Evolutionary conservation across 2,329 filamentous ascomycete genomes (phyloP).

Genomic region (Calonectria pauciramosa): DNA sequence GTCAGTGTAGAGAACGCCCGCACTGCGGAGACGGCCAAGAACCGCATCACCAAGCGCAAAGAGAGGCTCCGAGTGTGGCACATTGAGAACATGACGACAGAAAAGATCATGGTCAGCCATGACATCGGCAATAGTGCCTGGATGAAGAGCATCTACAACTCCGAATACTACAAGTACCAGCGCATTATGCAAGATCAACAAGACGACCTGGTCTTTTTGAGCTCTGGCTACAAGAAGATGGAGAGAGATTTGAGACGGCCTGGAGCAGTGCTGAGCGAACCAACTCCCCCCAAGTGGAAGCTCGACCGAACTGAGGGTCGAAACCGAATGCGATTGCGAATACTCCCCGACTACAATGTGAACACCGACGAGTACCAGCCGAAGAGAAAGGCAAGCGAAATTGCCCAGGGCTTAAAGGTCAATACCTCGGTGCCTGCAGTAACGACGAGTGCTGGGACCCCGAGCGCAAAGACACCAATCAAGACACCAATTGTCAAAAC

Average conservation of each 20-base stretch:
- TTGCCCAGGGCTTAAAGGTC: conserved; percentile 53
- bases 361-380: conserved; percentile 84
- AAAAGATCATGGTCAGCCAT: conserved; percentile 83
- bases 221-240: conserved; percentile 82
- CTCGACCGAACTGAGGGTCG: conserved; percentile 95
- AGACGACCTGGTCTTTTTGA: conserved; percentile 85
- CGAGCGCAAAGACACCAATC: conserved; percentile 28
- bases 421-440: conserved; percentile 46
- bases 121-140: conserved; percentile 90
- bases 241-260: conserved; percentile 83
- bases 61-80: conserved; percentile 89
- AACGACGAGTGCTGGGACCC: conserved; percentile 22
- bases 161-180: conserved; percentile 93
- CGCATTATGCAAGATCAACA: conserved; percentile 92
- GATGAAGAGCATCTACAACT: conserved; percentile 95
- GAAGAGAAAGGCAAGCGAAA: conserved; percentile 76
- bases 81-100: conserved; percentile 74
- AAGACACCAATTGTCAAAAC: conserved; percentile 32
- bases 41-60: conserved; percentile 79
- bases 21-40: conserved; percentile 81
- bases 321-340: conserved; percentile 91
- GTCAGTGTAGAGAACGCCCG: conserved; percentile 85
- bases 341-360: conserved; percentile 81
- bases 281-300: conserved; percentile 81
- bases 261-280: conserved; percentile 82